Evolutionary conservation across 1,139 yeast species (phyloP), one percentile per base, ranked within the genome.

Genomic region (Magnusiomyces tetraspermus): DNA sequence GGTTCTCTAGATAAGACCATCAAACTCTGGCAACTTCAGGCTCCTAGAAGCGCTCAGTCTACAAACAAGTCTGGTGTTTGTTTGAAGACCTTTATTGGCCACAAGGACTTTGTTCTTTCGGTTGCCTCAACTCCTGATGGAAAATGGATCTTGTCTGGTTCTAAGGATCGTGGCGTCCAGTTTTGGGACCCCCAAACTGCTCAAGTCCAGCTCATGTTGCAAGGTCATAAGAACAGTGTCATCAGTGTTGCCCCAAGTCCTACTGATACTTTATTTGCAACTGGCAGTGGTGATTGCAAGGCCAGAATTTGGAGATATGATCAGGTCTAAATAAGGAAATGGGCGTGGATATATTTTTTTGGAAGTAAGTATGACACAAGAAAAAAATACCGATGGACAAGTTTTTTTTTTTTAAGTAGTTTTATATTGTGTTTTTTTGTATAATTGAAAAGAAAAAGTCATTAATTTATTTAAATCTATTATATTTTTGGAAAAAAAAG

Each of bases 271-370:
- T 82, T 88, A 60, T 92, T 92, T 75, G 98, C 97, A 52, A 90
- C 97, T 19, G 98, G 98, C 57, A 81, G 90, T 69, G 98, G 98
- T 67, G 98, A 92, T 71, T 90, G 96, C 70, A 87, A 90, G 69
- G 97, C 97, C 44, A 80, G 97, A 72, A 85, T 92, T 65, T 92
- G 98, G 98, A 81, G 82, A 67, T 87, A 71, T 21, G 40, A 36
- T 5, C 8, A 36, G 6, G 40, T 36, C 15, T 36, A 36, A n/a
- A 13, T 36, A n/a, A 36, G 40, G 17, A 10, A 36, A 36, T 36
- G 33, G 11, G 6, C 11, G 6, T 11, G 11, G 33, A 6, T 28
- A 28, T 28, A 11, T 6, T 6, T 28, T 28, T 28, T 6, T 8
- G 33, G n/a, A n/a, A n/a, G n/a, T n/a, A n/a, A n/a, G n/a, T n/a